These are phyloP conservation scores for Oxalis stricta DNA, from an alignment of 441 rosid genomes.

Conservation along the genomic window DNA sequence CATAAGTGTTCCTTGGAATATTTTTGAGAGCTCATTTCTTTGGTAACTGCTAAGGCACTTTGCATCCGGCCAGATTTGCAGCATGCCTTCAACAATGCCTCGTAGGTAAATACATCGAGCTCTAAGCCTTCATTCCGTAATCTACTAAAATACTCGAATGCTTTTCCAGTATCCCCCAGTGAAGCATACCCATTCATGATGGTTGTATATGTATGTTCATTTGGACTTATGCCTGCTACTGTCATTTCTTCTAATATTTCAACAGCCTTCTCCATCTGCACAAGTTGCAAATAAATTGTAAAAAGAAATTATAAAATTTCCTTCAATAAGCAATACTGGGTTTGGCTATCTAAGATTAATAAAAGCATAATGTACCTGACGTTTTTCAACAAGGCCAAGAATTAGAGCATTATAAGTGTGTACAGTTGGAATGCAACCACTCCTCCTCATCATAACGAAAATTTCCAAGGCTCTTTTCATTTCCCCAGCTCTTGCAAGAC, in stretches of 20 bases:
- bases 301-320: too few relatives aligned
- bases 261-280: slow-evolving; percentile 85
- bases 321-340: not conserved
- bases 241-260: slow-evolving; percentile 82
- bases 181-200: slow-evolving; percentile 98
- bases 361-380: slow-evolving; percentile 37
- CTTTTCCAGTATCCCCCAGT: slow-evolving; percentile 83
- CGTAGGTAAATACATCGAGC: slow-evolving; percentile 73
- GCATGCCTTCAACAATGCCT: slow-evolving; percentile 89
- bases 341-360: not conserved
- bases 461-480: slow-evolving; percentile 64
- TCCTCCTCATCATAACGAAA: slow-evolving; percentile 82
- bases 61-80: slow-evolving; percentile 98
- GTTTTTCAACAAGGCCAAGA: slow-evolving; percentile 84
- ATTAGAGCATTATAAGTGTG: slow-evolving; percentile 86
- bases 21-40: slow-evolving; percentile 77
- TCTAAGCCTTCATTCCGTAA: slow-evolving; percentile 73
- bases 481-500: slow-evolving; percentile 73
- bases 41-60: slow-evolving; percentile 90
- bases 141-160: slow-evolving; percentile 73
- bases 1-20: slow-evolving; percentile 62
- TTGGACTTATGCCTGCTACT: slow-evolving; percentile 61
- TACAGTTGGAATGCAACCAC: slow-evolving; percentile 88
- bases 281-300: not conserved
- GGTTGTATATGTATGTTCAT: slow-evolving; percentile 82